phyloP scores from a whole-genome alignment of 805 yeast species.

The Ogataea sp. region DNA sequence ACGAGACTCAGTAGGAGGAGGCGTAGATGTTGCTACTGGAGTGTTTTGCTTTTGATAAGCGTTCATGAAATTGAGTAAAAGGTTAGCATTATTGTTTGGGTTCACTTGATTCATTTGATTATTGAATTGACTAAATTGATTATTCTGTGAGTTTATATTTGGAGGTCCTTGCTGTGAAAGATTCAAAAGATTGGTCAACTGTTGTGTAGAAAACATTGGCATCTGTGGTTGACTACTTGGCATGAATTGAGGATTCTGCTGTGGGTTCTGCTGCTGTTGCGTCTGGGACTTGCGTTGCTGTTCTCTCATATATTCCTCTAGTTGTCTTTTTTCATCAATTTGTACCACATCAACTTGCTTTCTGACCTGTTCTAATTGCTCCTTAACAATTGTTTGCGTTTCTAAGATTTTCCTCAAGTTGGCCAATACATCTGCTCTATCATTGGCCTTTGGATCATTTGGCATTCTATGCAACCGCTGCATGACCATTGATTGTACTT shows the following conservation, averaged over 20 bases:
- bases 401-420: constrained; percentile 34
- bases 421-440: constrained; percentile 34
- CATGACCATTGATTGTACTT: constrained; percentile 35
- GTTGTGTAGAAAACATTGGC: constrained; percentile 29
- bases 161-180: constrained; percentile 2
- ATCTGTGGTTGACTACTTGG: constrained; percentile 4
- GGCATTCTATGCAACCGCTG: constrained; percentile 27
- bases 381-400: constrained; percentile 15
- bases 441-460: constrained; percentile 32
- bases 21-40: constrained; percentile 3
- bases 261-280: constrained; percentile 3
- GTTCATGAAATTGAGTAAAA: constrained; percentile 18
- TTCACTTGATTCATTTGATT: too few relatives aligned
- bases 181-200: constrained; percentile 14
- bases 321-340: constrained; percentile 24
- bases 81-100: constrained; percentile 13
- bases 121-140: too few relatives aligned
- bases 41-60: constrained; percentile 8
- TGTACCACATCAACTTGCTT: constrained; percentile 24
- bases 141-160: constrained; percentile 2
- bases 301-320: constrained; percentile 16
- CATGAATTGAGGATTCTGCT: not conserved
- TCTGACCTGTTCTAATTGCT: constrained; percentile 23
- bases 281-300: constrained; percentile 12
- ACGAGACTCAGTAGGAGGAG: constrained; percentile 4